phyloP scores from a whole-genome alignment of 768 basidiomycete genomes.

The Steccherinum ochraceum region DNA sequence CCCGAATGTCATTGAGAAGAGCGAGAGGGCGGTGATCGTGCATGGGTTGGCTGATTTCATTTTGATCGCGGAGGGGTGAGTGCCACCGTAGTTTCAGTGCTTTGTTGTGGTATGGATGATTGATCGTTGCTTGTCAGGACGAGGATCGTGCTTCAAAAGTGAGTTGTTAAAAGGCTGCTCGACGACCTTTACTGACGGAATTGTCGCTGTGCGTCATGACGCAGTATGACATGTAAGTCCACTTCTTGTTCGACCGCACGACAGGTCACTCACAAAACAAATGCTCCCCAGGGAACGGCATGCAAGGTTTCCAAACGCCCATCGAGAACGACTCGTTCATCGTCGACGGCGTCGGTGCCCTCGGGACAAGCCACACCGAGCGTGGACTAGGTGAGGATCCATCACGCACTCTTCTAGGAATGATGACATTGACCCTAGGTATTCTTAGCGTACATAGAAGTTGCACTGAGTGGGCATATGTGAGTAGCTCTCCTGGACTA shows the following conservation, averaged over 20 bases:
- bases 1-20: conserved; percentile 74
- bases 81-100: not conserved
- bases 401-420: too few species aligned
- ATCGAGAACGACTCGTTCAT: conserved; percentile 61
- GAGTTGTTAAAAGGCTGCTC: conserved; percentile 17
- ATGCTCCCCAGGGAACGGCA: conserved; percentile 44
- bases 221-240: conserved; percentile 35
- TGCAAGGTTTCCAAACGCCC: conserved; percentile 70
- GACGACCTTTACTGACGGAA: conserved; percentile 35
- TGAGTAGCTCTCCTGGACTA: conserved; percentile 25
- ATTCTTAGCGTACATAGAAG: conserved; percentile 65
- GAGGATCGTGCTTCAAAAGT: conserved; percentile 32
- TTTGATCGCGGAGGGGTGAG: conserved; percentile 68
- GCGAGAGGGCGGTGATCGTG: conserved; percentile 55
- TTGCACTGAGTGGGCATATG: conserved; percentile 71
- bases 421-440: too few species aligned
- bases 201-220: not conserved
- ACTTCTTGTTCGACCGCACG: not conserved
- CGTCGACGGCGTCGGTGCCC: conserved; percentile 63
- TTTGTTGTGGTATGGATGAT: conserved; percentile 1
- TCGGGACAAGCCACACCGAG: conserved; percentile 60
- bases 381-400: too few species aligned
- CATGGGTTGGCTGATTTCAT: conserved; percentile 73
- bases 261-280: not conserved
- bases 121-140: conserved; percentile 12